A percentile compares a stretch with the other conserved stretches of the same genome.
Evolutionary conservation across 352 stramenopile genomes (phyloP).

Genomic region (Phytophthora hybrid): DNA sequence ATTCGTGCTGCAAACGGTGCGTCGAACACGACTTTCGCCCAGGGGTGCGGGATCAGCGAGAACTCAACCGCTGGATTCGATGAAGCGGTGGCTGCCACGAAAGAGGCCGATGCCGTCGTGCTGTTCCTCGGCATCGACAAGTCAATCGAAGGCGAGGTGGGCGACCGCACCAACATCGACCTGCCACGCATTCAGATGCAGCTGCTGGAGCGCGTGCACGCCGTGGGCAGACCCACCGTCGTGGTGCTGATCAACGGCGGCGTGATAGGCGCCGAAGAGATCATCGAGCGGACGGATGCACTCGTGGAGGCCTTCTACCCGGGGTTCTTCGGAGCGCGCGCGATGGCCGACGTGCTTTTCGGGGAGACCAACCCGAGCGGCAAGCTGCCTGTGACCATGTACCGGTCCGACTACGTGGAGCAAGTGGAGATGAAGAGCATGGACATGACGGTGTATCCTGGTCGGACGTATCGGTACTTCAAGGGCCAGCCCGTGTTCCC

Average conservation of each 20-base stretch:
- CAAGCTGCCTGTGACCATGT: constrained; percentile 91
- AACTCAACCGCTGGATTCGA: constrained; percentile 68
- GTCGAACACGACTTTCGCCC: constrained; percentile 45
- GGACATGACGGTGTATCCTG: constrained; percentile 90
- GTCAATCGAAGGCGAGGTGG: constrained; percentile 75
- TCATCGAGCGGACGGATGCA: constrained; percentile 67
- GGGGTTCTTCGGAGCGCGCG: constrained; percentile 82
- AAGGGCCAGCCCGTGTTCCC: constrained; percentile 88
- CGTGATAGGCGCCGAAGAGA: constrained; percentile 78
- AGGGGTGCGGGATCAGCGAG: constrained; percentile 70
- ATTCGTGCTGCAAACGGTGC: constrained; percentile 56
- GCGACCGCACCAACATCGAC: constrained; percentile 79
- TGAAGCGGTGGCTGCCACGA: constrained; percentile 48
- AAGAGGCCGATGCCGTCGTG: constrained; percentile 63
- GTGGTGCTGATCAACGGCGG: constrained; percentile 92
- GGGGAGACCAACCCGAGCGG: constrained; percentile 81
- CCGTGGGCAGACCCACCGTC: constrained; percentile 69
- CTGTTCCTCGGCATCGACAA: constrained; percentile 89
- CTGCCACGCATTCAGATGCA: constrained; percentile 80
- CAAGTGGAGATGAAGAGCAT: constrained; percentile 88
- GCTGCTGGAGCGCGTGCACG: constrained; percentile 76
- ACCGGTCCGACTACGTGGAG: constrained; percentile 80
- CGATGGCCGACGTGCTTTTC: constrained; percentile 87
- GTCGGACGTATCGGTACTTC: constrained; percentile 94
- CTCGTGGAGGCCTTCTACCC: constrained; percentile 88